Base-by-base conservation (phyloP, 306 rosid species). In the Ziziphus jujuba region DNA sequence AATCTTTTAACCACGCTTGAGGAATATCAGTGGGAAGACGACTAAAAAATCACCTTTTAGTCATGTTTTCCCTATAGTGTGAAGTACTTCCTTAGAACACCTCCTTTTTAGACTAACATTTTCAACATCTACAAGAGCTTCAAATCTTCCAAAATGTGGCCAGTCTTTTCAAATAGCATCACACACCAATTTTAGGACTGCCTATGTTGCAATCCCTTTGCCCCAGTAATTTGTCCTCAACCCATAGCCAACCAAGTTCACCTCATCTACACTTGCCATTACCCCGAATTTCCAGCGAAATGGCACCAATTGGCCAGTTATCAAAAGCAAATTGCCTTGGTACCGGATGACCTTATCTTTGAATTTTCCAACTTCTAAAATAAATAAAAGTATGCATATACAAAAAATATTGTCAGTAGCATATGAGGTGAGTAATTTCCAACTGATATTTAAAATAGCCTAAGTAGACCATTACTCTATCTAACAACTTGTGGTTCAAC, bases 241-340 rank as follows among this genome's bases (percentile, higher is more conserved):
- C 7, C 66, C 81, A 53, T 89, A 92, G 2, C 98, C 98, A 0
- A 92, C 98, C 98, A 0, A 92, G 61, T 57, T 87, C 92, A 0
- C 72, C 82, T 57, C n/a, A n/a, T n/a, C 95, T 79, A 35, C 74
- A 35, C 45, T 20, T 28, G 16, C 82, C 80, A 15, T 20, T 31
- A 2, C 76, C 76, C 87, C 6, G 82, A 53, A 14, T 53, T 38
- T 0, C 66, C 56, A 5, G 56, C 50, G 43, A 57, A 61, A 87
- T 38, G 17, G 77, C 61, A 0, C 98, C 98, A 24, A 92, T 71
- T 0, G 92, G 83, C 12, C 65, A 76, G 50, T 77, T 56, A 0
- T 75, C 78, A 3, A 80, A n/a, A 74, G 78, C 96, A 89, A 52
- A 92, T 87, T 24, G 87, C 89, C 59, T 62, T 84, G 75, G 28